Evolutionary conservation across 1,284 basidiomycete genomes (phyloP).

Genomic region (Acaromyces ingoldii): DNA sequence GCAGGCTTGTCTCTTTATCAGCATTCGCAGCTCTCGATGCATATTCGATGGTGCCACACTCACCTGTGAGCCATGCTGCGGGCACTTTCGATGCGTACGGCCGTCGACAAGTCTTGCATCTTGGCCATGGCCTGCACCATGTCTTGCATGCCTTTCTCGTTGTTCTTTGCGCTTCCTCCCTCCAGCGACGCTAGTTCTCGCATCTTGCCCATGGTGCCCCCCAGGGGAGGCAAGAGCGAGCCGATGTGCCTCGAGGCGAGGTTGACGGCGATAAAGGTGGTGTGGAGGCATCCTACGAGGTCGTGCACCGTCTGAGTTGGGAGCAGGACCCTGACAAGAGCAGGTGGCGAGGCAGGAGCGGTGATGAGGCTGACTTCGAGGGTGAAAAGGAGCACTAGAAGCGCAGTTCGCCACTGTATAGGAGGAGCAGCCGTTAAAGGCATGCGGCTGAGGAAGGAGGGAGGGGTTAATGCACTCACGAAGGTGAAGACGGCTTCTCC

Average conservation of each 20-base stretch:
- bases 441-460: slow-evolving; percentile 51
- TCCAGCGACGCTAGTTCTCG: background rate
- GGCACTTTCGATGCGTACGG: background rate
- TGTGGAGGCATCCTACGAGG: slow-evolving; percentile 69
- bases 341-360: slow-evolving; percentile 24
- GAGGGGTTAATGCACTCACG: slow-evolving; percentile 58
- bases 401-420: slow-evolving; percentile 20
- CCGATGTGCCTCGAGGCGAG: slow-evolving; percentile 66
- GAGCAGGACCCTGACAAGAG: slow-evolving; percentile 60
- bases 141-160: background rate
- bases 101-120: background rate
- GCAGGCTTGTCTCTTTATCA: background rate
- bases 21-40: no score
- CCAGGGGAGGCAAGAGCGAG: slow-evolving; percentile 60
- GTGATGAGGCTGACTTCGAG: slow-evolving; percentile 43
- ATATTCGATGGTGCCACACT: no score
- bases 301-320: slow-evolving; percentile 67
- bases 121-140: background rate
- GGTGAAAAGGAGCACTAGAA: slow-evolving; percentile 24
- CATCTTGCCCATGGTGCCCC: background rate
- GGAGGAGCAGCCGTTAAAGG: slow-evolving; percentile 38
- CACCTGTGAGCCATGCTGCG: no score
- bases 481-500: slow-evolving; percentile 62
- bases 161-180: background rate
- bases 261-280: slow-evolving; percentile 66